Conservation (phyloP, 148 eudicot genomes). For the Hydrangea macrophylla region DNA sequence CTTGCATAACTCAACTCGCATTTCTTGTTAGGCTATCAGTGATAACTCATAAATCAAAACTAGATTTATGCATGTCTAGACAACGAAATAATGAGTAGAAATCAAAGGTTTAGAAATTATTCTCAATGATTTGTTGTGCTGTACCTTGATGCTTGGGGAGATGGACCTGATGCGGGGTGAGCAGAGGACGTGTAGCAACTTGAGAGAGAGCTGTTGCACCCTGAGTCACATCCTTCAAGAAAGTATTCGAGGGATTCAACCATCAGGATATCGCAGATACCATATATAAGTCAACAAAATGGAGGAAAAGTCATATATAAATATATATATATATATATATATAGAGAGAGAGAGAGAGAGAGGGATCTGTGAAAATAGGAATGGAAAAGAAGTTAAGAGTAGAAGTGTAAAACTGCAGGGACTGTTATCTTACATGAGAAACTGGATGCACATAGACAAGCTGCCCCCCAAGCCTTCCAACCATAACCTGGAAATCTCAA, state of each 20-base stretch:
- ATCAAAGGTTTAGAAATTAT: not conserved
- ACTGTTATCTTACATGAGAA: conserved; percentile 62
- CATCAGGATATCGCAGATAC: conserved; percentile 1
- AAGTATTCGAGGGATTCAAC: conserved; percentile 18
- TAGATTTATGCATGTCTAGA: not conserved
- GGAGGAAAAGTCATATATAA: not conserved
- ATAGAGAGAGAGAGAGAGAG: not conserved
- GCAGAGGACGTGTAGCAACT: conserved; percentile 43
- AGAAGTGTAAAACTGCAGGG: not conserved
- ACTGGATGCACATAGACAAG: conserved; percentile 71
- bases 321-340: not conserved
- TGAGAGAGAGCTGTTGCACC: conserved; percentile 54
- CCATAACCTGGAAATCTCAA: conserved; percentile 54
- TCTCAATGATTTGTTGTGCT: not conserved
- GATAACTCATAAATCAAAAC: not conserved
- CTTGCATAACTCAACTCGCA: not conserved
- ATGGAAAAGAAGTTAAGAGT: too few relatives aligned
- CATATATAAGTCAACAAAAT: not conserved
- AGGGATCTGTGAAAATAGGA: not conserved
- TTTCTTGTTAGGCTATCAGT: not conserved
- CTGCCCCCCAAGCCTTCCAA: conserved; percentile 72
- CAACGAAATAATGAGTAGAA: not conserved
- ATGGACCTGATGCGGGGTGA: conserved; percentile 55
- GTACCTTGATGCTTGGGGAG: conserved; percentile 78
- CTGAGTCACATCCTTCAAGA: conserved; percentile 58